Base-by-base conservation (phyloP, 768 basidiomycete genomes). In the Mycena epipterygia region DNA sequence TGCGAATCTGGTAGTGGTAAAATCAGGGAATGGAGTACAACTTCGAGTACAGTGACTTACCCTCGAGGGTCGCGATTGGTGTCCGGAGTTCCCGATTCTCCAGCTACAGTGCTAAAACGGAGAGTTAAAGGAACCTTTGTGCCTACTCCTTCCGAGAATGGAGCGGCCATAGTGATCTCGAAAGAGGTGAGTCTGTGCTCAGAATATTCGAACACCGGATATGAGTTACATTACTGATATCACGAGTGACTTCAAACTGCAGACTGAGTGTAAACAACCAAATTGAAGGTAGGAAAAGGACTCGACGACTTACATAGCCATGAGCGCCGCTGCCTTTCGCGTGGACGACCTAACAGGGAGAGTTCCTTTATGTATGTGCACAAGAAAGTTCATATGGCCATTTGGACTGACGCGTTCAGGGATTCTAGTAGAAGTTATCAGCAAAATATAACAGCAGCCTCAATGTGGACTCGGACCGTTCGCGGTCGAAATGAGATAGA, bases 311-410 rank as follows among this genome's bases (percentile, higher is more conserved):
- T 53, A 67, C 70, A 41, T 73, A 73, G 30, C 72, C 72, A 30
- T 73, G 72, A 37, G 72, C 72, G 23, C 72, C 72, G 23, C 72
- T 73, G 21, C 72, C 72, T 30, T 73, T 73, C 11, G 72, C 72
- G 33, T 73, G 72, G 3, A 73, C 72, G 29, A 73, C 68, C 71
- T 71, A 41, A 23, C 7, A 27, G 6, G 4, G 16, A 41, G n/a
- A n/a, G n/a, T n/a, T n/a, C n/a, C n/a, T n/a, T n/a, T n/a, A 9
- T 11, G 52, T 37, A 14, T 21, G n/a, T 33, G 27, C 17, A 19
- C 6, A 17, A 29, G 52, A 39, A 55, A 16, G 5, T 21, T 19
- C 11, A 21, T 6, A 46, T 25, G 13, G 4, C 2, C 23, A 56
- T 29, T 56, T 42, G 19, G 30, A 67, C 70, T 39, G 12, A 64